These are phyloP conservation scores for Pichia sp. DNA, from an alignment of 1,139 yeast genomes.

Conservation along the genomic window DNA sequence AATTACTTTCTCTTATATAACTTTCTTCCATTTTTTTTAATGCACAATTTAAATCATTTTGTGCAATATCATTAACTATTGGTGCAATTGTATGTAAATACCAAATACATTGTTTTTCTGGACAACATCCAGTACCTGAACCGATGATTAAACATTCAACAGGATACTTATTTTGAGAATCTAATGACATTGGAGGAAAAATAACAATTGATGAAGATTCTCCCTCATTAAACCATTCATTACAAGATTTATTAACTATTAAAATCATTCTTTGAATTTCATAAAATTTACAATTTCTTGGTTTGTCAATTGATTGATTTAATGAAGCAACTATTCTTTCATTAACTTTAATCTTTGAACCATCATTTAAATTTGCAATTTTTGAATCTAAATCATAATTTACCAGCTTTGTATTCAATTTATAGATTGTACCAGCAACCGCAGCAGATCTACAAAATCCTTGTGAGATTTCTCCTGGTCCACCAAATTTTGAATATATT, in stretches of 20 bases:
- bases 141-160: slow-evolving; percentile 87
- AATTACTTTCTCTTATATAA: slow-evolving; percentile 70
- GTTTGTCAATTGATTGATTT: slow-evolving; percentile 53
- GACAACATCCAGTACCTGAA: slow-evolving; percentile 85
- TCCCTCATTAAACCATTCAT: slow-evolving; percentile 83
- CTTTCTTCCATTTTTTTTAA: slow-evolving; percentile 72
- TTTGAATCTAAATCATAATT: slow-evolving; percentile 61
- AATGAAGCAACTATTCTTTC: slow-evolving; percentile 73
- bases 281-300: slow-evolving; percentile 33
- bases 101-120: slow-evolving; percentile 87
- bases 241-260: slow-evolving; percentile 79
- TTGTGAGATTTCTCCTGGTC: slow-evolving; percentile 93
- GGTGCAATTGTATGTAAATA: slow-evolving; percentile 74
- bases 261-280: slow-evolving; percentile 72
- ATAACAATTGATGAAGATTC: slow-evolving; percentile 85
- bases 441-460: slow-evolving; percentile 98
- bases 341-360: slow-evolving; percentile 62
- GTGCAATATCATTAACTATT: slow-evolving; percentile 52
- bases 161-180: slow-evolving; percentile 59
- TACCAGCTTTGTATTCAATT: slow-evolving; percentile 59
- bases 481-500: slow-evolving; percentile 86
- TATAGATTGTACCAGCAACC: slow-evolving; percentile 94
- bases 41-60: slow-evolving; percentile 75
- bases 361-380: slow-evolving; percentile 71
- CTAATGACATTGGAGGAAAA: slow-evolving; percentile 83